These are phyloP conservation scores for Xylaria flabelliformis DNA, from an alignment of 495 filamentous ascomycete species.

Conservation along the genomic window DNA sequence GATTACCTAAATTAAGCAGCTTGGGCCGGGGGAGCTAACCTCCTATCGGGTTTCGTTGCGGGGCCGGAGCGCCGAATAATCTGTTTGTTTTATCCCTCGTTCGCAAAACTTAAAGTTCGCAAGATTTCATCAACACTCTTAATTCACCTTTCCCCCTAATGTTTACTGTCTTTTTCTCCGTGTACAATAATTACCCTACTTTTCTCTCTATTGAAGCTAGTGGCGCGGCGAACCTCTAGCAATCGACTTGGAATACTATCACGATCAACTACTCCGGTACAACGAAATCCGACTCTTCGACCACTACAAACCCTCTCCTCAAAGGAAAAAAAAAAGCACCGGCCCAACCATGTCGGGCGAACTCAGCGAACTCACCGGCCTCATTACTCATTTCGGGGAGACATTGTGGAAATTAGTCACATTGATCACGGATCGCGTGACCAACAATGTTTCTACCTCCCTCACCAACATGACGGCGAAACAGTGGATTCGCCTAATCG, in stretches of 20 bases:
- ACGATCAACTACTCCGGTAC: neutral
- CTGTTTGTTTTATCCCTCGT: constrained; percentile 24
- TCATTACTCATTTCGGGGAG: constrained; percentile 38
- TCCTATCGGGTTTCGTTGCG: constrained; percentile 1
- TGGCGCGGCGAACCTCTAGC: neutral
- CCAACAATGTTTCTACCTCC: constrained; percentile 60
- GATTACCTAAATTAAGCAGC: too few species aligned
- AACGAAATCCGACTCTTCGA: constrained; percentile 12
- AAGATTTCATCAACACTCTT: neutral
- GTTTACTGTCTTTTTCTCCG: neutral
- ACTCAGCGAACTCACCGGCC: constrained; percentile 43
- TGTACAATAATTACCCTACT: neutral
- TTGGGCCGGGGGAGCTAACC: neutral
- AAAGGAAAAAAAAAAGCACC: constrained; percentile 1
- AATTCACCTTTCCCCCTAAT: neutral
- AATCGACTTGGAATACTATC: neutral
- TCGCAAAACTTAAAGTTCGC: constrained; percentile 7
- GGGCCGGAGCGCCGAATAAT: constrained; percentile 23
- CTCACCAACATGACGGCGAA: constrained; percentile 60
- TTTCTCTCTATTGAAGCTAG: neutral
- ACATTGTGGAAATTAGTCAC: constrained; percentile 35
- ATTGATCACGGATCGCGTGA: constrained; percentile 51
- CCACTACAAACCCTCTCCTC: neutral
- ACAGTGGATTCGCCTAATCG: constrained; percentile 67
- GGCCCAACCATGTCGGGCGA: constrained; percentile 39